Percentiles rank a stretch among this genome's conserved stretches.
These are phyloP conservation scores for Hygrocybe punicea DNA, from an alignment of 768 basidiomycete genomes.

Conservation along the genomic window DNA sequence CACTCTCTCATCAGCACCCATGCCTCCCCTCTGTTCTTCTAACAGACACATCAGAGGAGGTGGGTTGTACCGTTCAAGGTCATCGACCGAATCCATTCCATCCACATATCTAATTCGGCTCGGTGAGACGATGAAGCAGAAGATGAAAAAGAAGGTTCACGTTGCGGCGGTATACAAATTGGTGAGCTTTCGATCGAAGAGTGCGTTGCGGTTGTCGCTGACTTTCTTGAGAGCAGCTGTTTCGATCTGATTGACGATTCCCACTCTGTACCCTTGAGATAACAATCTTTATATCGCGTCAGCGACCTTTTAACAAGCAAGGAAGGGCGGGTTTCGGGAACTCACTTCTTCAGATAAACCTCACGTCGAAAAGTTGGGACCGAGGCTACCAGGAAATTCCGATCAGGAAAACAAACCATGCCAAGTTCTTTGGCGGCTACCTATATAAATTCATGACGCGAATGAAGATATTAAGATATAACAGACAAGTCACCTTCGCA, in stretches of 20 bases:
- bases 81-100: conserved; percentile 64
- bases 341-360: conserved; percentile 73
- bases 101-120: conserved; percentile 71
- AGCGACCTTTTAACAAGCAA: background rate
- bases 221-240: conserved; percentile 88
- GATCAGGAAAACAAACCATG: conserved; percentile 66
- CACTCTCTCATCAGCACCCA: conserved; percentile 32
- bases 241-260: conserved; percentile 78
- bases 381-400: conserved; percentile 73
- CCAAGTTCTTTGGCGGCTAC: conserved; percentile 74
- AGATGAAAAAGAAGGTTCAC: conserved; percentile 44
- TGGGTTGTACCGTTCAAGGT: conserved; percentile 50
- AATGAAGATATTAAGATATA: conserved; percentile 2
- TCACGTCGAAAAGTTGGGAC: conserved; percentile 67
- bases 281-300: conserved; percentile 50
- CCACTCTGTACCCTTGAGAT: conserved; percentile 77
- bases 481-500: conserved; percentile 52
- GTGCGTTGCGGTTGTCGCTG: conserved; percentile 66
- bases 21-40: conserved; percentile 46
- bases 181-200: conserved; percentile 72
- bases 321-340: background rate
- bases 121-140: conserved; percentile 4
- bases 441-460: conserved; percentile 32
- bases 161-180: conserved; percentile 85
- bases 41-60: conserved; percentile 73